Conservation (phyloP, 2,329 filamentous ascomycete genomes). For the Fusarium sp. region DNA sequence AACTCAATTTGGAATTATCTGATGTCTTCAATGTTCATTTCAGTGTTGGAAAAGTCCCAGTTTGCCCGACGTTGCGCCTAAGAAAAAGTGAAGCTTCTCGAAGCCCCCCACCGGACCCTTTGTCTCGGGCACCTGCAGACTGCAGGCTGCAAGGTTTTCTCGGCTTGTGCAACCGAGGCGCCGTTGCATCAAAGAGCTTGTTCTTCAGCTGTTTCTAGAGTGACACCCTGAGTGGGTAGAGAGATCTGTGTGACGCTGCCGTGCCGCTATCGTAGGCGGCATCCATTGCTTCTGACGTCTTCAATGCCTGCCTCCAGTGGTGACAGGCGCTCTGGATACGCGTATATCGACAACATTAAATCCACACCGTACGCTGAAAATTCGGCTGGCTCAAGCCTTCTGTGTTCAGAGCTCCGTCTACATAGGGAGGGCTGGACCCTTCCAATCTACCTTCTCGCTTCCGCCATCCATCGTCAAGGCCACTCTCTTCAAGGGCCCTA, state of each 20-base stretch:
- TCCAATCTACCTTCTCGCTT: neutral
- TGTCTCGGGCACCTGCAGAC: neutral
- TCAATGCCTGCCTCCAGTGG: neutral
- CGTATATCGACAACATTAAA: too few relatives aligned
- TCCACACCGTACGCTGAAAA: neutral
- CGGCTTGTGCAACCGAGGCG: neutral
- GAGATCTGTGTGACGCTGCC: neutral
- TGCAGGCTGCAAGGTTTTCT: neutral
- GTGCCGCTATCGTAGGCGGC: neutral
- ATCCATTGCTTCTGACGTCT: neutral
- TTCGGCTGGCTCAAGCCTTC: neutral
- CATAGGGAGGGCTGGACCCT: neutral
- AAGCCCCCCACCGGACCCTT: neutral
- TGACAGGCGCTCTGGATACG: neutral
- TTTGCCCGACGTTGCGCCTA: neutral
- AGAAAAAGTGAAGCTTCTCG: neutral
- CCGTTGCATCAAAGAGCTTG: neutral
- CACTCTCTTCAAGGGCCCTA: too few relatives aligned
- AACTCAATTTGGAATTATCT: neutral
- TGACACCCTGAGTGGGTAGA: neutral
- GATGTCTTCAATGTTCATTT: neutral
- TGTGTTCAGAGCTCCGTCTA: neutral
- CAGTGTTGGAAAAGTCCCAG: accelerated
- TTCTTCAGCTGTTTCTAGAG: neutral
- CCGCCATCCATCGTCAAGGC: neutral